Base-by-base conservation (phyloP, 768 basidiomycete species). In the Clitopilus hobsonii region DNA sequence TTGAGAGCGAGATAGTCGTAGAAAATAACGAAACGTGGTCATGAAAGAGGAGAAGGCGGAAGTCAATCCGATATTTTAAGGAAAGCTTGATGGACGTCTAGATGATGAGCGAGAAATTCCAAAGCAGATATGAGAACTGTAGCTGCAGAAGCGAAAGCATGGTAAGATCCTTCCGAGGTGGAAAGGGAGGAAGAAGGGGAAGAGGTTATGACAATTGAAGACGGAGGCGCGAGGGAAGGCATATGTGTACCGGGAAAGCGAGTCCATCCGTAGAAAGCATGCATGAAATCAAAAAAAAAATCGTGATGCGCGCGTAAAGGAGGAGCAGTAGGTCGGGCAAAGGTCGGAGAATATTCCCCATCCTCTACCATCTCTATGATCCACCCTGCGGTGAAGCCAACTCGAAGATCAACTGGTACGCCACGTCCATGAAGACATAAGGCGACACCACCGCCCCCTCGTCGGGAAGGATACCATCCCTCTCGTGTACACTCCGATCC, bases 401-500 rank as follows among this genome's bases (percentile, higher is more conserved):
- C 74, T 98, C 94, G 49, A 97, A 80, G 63, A 98, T 98, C 63
- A 98, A 78, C 61, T 87, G 77, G 68, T 94, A 97, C 5, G 97
- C 93, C 26, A 95, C 86, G 69, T 99, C 96, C 83, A 98, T 89
- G 70, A 99, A 99, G 57, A 97, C 83, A 71, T 93, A 98, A 10
- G 97, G 97, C 52, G 85, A 86, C 23, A 89, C 79, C 18, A 90
- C 77, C 53, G 85, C 86, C 63, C 89, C 86, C 52, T 87, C 79
- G 63, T 66, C 69, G 6, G 66, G 58, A 38, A 59, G 63, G 49
- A 62, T 66, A 27, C 70, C 74, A 25, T 80, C 81, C 64, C 81
- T 74, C 55, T 78, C 81, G 57, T 76, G 83, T 59, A 83, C 63
- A 41, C 83, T 84, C 29, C 80, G 75, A 36, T 78, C 79, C 2